Conservation (phyloP, 805 yeast genomes). For the Metschnikowia anglica region DNA sequence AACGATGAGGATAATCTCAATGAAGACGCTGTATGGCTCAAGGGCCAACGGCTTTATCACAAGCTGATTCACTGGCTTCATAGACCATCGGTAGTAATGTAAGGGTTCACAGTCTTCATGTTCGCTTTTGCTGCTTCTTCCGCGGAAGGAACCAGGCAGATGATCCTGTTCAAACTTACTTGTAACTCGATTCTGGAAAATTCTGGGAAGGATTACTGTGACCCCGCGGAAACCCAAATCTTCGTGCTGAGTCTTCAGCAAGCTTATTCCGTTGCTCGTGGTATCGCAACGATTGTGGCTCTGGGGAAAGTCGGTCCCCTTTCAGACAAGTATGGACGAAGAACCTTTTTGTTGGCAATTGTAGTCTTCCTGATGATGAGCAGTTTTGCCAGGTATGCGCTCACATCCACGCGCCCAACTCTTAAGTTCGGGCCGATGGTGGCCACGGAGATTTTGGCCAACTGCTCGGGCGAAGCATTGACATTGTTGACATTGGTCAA, state of each 20-base stretch:
- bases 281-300: slow-evolving; percentile 49
- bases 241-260: slow-evolving; percentile 51
- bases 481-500: slow-evolving; percentile 57
- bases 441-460: slow-evolving; percentile 43
- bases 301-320: slow-evolving; percentile 50
- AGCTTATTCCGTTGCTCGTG: slow-evolving; percentile 39
- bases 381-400: slow-evolving; percentile 22
- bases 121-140: slow-evolving; percentile 42
- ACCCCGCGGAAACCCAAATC: slow-evolving; percentile 35
- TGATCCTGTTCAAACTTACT: slow-evolving; percentile 32
- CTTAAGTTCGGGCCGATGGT: slow-evolving; percentile 42
- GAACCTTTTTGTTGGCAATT: slow-evolving; percentile 26
- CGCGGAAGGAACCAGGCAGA: slow-evolving; percentile 42
- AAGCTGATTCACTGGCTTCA: slow-evolving; percentile 49
- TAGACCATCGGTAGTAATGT: slow-evolving; percentile 55
- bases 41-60: slow-evolving; percentile 49
- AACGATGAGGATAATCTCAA: slow-evolving; percentile 32
- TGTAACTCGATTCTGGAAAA: slow-evolving; percentile 26
- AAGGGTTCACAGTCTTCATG: slow-evolving; percentile 44
- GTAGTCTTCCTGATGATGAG: slow-evolving; percentile 24
- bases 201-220: slow-evolving; percentile 23
- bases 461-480: slow-evolving; percentile 62
- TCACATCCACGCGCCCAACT: slow-evolving; percentile 27
- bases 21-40: slow-evolving; percentile 48
- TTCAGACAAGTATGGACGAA: slow-evolving; percentile 40